A percentile compares a stretch with the other conserved stretches of the same genome.
phyloP scores from a whole-genome alignment of 768 basidiomycete genomes.

The Trametopsis cervina region DNA sequence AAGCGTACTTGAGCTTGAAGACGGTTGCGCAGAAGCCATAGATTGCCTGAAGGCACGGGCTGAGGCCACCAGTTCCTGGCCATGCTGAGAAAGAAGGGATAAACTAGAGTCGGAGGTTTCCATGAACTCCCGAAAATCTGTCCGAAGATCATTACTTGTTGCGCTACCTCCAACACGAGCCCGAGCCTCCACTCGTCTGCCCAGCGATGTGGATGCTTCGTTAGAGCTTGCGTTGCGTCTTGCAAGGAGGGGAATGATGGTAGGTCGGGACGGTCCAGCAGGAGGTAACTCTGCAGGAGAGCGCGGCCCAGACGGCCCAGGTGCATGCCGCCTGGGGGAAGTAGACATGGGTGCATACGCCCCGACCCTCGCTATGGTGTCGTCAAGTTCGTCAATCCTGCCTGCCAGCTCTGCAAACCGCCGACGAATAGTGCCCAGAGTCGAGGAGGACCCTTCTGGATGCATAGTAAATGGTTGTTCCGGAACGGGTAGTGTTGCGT shows the following conservation, averaged over 20 bases:
- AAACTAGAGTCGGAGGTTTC: constrained; percentile 1
- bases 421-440: constrained; percentile 6
- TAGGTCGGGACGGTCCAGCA: not conserved
- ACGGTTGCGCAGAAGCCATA: not conserved
- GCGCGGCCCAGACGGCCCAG: not conserved
- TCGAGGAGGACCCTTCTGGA: not conserved
- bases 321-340: not conserved
- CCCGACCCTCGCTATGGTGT: not conserved
- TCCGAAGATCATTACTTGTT: not conserved
- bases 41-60: constrained; percentile 2
- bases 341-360: not conserved
- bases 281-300: not conserved
- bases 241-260: not conserved
- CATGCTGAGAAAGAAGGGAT: constrained; percentile 7
- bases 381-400: not conserved
- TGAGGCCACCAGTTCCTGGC: constrained; percentile 7
- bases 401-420: constrained; percentile 7
- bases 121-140: constrained; percentile 1
- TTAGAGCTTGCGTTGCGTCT: constrained; percentile 1
- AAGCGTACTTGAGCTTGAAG: not conserved
- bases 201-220: constrained; percentile 15
- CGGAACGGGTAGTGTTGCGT: no score
- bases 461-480: not conserved
- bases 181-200: constrained; percentile 17
- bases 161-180: constrained; percentile 1